These are phyloP conservation scores for Rutstroemia sp. DNA, from an alignment of 2,329 filamentous ascomycete species.

Conservation along the genomic window DNA sequence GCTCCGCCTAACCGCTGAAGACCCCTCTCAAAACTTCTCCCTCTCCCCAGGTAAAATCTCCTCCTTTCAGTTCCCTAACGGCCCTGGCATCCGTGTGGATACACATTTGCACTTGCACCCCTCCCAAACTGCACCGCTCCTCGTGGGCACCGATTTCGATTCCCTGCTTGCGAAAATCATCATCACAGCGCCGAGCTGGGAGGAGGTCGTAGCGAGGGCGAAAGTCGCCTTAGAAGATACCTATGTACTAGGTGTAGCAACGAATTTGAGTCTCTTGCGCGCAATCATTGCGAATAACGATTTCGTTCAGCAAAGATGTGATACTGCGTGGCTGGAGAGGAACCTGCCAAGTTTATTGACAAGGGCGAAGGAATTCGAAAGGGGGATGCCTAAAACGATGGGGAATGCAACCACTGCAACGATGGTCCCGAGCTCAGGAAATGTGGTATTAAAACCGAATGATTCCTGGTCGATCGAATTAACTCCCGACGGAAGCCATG, in stretches of 20 bases:
- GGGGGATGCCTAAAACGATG: too few relatives aligned
- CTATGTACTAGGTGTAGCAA: constrained; percentile 47
- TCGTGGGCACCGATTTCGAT: constrained; percentile 41
- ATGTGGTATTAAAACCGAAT: background rate
- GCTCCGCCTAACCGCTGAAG: constrained; percentile 38
- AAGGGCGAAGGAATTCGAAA: too few relatives aligned
- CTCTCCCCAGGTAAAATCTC: constrained; percentile 53
- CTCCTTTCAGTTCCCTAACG: constrained; percentile 44
- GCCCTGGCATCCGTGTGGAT: constrained; percentile 45
- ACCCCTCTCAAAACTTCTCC: constrained; percentile 38
- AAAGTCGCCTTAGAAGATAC: constrained; percentile 48
- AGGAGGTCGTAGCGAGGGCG: constrained; percentile 44
- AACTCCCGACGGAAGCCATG: background rate
- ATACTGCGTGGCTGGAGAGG: constrained; percentile 51
- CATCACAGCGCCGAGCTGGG: constrained; percentile 41
- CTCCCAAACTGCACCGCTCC: constrained; percentile 25
- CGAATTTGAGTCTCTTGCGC: constrained; percentile 46
- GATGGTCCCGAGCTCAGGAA: background rate
- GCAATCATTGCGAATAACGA: constrained; percentile 44
- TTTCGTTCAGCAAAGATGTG: constrained; percentile 40
- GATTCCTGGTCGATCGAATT: background rate
- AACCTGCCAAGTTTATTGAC: constrained; percentile 30
- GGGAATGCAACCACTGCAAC: background rate
- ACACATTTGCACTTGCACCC: constrained; percentile 30
- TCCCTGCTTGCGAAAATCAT: constrained; percentile 41